These are phyloP conservation scores for Tricholoma hemisulphureum DNA, from an alignment of 768 basidiomycete genomes.

Conservation along the genomic window DNA sequence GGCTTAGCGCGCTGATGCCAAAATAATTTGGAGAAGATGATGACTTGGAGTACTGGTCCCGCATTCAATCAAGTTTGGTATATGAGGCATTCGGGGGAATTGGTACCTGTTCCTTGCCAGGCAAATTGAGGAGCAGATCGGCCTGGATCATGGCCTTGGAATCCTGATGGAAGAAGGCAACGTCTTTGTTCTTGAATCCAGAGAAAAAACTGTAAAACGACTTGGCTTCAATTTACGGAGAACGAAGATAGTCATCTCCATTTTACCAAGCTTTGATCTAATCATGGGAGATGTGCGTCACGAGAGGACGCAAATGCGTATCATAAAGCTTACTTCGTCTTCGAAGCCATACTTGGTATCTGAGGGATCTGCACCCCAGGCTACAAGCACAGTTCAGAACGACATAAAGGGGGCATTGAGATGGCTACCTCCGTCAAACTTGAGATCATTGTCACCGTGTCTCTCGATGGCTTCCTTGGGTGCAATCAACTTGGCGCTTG, in stretches of 20 bases:
- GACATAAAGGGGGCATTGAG: not conserved
- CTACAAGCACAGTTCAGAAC: slow-evolving; percentile 18
- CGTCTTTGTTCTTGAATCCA: slow-evolving; percentile 66
- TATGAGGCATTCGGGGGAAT: not conserved
- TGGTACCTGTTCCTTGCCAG: slow-evolving; percentile 64
- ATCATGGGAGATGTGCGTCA: not conserved
- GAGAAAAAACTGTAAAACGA: slow-evolving; percentile 51
- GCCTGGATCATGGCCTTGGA: slow-evolving; percentile 70
- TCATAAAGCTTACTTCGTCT: slow-evolving; percentile 42
- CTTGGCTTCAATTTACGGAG: not conserved
- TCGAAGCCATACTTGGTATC: slow-evolving; percentile 70
- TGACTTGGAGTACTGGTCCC: slow-evolving; percentile 34
- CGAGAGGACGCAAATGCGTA: not conserved
- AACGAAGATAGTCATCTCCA: not conserved
- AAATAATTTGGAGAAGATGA: slow-evolving; percentile 26
- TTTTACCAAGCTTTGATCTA: slow-evolving; percentile 47
- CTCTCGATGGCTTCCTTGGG: slow-evolving; percentile 50
- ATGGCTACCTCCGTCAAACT: slow-evolving; percentile 58
- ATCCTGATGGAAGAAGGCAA: slow-evolving; percentile 71
- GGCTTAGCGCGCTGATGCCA: slow-evolving; percentile 28
- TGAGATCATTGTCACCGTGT: slow-evolving; percentile 45
- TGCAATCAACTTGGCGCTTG: slow-evolving; percentile 64
- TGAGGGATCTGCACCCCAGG: slow-evolving; percentile 54
- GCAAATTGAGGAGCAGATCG: slow-evolving; percentile 81
- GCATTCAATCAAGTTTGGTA: not conserved